Evolutionary conservation across 495 filamentous ascomycete species (phyloP).

Genomic region (Talaromyces stipitatus): DNA sequence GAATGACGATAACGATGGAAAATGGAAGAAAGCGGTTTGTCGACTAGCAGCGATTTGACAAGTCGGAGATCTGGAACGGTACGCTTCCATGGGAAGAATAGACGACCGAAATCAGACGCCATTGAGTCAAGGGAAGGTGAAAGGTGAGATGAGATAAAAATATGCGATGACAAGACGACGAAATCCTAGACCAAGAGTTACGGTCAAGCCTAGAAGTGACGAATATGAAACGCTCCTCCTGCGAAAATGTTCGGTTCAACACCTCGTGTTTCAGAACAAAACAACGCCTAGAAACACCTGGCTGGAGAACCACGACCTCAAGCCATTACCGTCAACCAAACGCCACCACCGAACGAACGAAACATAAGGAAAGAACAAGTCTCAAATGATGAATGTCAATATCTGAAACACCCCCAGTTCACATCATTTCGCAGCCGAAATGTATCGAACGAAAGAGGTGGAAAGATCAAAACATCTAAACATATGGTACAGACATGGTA

Average conservation of each 20-base stretch:
- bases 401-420: background rate
- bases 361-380: background rate
- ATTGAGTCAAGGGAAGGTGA: background rate
- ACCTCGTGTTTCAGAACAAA: background rate
- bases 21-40: background rate
- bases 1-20: background rate
- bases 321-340: background rate
- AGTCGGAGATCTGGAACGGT: background rate
- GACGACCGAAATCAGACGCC: background rate
- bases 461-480: conserved; percentile 1
- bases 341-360: conserved; percentile 1
- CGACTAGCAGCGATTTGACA: background rate
- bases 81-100: background rate
- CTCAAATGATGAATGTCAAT: background rate
- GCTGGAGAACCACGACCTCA: background rate
- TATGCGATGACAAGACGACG: background rate
- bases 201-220: background rate
- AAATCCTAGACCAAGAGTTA: background rate
- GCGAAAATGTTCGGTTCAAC: background rate
- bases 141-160: background rate
- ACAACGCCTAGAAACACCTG: conserved; percentile 3
- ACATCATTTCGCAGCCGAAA: background rate
- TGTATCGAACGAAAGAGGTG: background rate
- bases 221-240: background rate
- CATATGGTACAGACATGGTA: conserved; percentile 5